Evolutionary conservation across 805 yeast species (phyloP).

Genomic region (Isabelozyma pseudorhagii): DNA sequence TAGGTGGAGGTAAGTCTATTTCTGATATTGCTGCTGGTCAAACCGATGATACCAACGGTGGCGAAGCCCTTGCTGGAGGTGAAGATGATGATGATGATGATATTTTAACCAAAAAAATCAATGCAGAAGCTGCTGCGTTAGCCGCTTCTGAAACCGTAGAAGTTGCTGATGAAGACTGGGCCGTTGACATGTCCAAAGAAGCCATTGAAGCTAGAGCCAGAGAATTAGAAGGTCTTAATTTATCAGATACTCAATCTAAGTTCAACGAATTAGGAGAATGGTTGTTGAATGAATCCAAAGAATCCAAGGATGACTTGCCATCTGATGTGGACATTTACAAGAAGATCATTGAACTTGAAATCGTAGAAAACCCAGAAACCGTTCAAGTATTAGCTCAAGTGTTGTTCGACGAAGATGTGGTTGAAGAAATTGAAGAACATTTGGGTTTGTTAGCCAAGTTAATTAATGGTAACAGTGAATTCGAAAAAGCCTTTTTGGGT

Average conservation of each 20-base stretch:
- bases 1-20: slow-evolving; percentile 82
- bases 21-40: slow-evolving; percentile 68
- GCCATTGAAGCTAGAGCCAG: slow-evolving; percentile 90
- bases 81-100: slow-evolving; percentile 64
- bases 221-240: slow-evolving; percentile 68
- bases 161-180: slow-evolving; percentile 92
- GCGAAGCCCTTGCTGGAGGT: slow-evolving; percentile 32
- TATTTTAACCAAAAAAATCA: slow-evolving; percentile 71
- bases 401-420: slow-evolving; percentile 74
- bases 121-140: slow-evolving; percentile 76
- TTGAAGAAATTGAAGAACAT: slow-evolving; percentile 70
- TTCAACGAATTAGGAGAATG: slow-evolving; percentile 87
- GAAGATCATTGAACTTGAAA: slow-evolving; percentile 76
- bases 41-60: slow-evolving; percentile 17
- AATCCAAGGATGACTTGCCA: slow-evolving; percentile 60
- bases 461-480: slow-evolving; percentile 55
- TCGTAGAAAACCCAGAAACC: slow-evolving; percentile 68
- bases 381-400: slow-evolving; percentile 91
- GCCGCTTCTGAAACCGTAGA: slow-evolving; percentile 46
- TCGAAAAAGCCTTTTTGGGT: slow-evolving; percentile 88
- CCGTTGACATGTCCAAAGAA: slow-evolving; percentile 94
- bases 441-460: slow-evolving; percentile 80
- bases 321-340: slow-evolving; percentile 89
- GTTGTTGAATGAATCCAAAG: slow-evolving; percentile 55
- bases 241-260: slow-evolving; percentile 45